These are phyloP conservation scores for Cotoneaster glaucophyllus DNA, from an alignment of 306 rosid species.

Conservation along the genomic window DNA sequence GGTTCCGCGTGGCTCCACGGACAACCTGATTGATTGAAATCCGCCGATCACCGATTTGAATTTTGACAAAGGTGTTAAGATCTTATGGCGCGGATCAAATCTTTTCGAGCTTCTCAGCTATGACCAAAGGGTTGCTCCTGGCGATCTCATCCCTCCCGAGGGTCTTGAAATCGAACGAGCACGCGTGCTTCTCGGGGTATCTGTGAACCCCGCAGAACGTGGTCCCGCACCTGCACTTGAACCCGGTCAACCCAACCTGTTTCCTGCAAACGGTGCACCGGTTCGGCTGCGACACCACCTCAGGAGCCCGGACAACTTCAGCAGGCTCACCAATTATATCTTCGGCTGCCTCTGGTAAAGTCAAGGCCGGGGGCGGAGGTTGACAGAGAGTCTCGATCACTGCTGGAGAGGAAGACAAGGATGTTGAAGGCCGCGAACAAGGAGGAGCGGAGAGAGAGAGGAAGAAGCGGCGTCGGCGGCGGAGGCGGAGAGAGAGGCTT, in stretches of 20 bases:
- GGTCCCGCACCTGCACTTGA: conserved; percentile 69
- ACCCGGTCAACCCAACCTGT: conserved; percentile 80
- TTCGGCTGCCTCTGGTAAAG: conserved; percentile 15
- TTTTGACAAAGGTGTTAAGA: not conserved
- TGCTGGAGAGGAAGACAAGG: not conserved
- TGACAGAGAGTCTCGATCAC: conserved; percentile 10
- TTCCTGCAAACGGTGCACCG: conserved; percentile 69
- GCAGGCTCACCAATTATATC: conserved; percentile 2
- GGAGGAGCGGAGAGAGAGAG: not conserved
- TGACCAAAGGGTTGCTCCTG: conserved; percentile 69
- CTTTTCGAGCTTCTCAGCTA: conserved; percentile 64
- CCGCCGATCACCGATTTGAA: not conserved
- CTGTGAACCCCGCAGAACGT: conserved; percentile 85
- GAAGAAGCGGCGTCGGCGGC: not conserved
- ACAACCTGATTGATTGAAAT: not conserved
- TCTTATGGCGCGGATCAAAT: conserved; percentile 34
- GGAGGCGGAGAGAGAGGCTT: conserved; percentile 52
- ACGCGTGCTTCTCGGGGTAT: conserved; percentile 86
- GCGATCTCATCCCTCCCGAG: conserved; percentile 84
- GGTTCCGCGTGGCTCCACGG: not conserved
- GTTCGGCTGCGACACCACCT: conserved; percentile 28
- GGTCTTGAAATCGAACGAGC: conserved; percentile 71
- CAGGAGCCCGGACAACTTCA: not conserved
- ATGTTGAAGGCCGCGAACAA: conserved; percentile 1
- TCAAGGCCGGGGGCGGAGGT: conserved; percentile 21